A percentile compares a stretch with the other conserved stretches of the same genome.
phyloP scores from a whole-genome alignment of 73 alveolate genomes.

The Blepharisma japonicum region DNA sequence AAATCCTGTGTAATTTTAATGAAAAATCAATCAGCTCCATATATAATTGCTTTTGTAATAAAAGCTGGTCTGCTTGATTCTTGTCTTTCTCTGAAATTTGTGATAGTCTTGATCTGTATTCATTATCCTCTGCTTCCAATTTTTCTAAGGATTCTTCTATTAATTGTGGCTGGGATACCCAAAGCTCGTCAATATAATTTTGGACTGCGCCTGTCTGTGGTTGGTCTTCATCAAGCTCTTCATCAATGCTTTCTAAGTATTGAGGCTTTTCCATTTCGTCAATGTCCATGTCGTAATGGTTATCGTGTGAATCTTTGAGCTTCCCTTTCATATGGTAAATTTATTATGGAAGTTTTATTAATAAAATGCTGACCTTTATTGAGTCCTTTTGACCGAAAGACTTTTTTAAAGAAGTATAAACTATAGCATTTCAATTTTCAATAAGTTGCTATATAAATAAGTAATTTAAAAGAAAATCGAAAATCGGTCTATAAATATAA shows the following conservation, averaged over 20 bases:
- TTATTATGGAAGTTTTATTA: no score
- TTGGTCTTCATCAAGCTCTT: neutral
- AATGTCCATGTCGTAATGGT: neutral
- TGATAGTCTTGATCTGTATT: neutral
- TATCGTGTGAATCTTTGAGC: no score
- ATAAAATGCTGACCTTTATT: no score
- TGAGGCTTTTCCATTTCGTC: constrained; percentile 26
- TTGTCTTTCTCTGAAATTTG: neutral
- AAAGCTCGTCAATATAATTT: neutral
- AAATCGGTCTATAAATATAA: no score
- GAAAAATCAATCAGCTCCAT: neutral
- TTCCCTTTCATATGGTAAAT: no score
- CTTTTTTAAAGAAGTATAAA: no score
- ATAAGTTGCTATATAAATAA: no score
- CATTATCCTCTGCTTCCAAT: neutral
- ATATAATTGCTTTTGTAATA: neutral
- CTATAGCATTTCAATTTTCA: no score
- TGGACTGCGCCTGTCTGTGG: neutral
- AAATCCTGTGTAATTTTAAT: neutral
- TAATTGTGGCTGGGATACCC: constrained; percentile 24
- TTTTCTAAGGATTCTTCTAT: constrained; percentile 14
- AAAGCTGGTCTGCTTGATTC: neutral
- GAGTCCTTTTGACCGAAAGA: no score
- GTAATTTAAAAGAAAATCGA: no score
- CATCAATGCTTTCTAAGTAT: neutral